Evolutionary conservation across 2,329 filamentous ascomycete genomes (phyloP).

Genomic region (Parafenestella ontariensis): DNA sequence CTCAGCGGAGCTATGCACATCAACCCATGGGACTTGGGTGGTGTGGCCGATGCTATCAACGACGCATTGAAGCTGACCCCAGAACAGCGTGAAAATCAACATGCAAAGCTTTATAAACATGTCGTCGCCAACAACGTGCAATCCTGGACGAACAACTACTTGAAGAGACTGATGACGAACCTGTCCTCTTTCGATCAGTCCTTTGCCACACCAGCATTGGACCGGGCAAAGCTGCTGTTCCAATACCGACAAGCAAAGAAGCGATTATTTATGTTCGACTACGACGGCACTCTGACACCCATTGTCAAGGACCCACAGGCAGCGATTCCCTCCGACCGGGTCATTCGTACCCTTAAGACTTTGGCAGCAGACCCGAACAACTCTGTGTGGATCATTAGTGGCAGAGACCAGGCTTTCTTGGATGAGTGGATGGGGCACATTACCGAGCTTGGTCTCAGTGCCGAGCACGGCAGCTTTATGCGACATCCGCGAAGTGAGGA

Average conservation of each 20-base stretch:
- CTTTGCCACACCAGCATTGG: constrained; percentile 80
- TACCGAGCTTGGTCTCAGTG: constrained; percentile 85
- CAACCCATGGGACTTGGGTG: constrained; percentile 91
- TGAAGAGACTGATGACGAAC: constrained; percentile 80
- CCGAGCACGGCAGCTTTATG: constrained; percentile 97
- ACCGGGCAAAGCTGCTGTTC: constrained; percentile 73
- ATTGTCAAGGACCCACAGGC: constrained; percentile 92
- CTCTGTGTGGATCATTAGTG: constrained; percentile 97
- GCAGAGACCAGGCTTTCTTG: constrained; percentile 90
- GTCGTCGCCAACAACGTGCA: constrained; percentile 87
- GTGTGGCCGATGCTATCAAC: constrained; percentile 84
- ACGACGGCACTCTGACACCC: constrained; percentile 92
- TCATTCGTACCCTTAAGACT: constrained; percentile 79
- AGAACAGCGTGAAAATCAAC: constrained; percentile 71
- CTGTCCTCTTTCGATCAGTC: constrained; percentile 77
- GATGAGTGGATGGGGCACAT: constrained; percentile 94
- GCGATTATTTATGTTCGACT: constrained; percentile 97
- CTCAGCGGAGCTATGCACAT: constrained; percentile 89
- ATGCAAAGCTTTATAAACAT: constrained; percentile 78
- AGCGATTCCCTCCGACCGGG: constrained; percentile 83
- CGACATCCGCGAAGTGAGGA: constrained; percentile 75
- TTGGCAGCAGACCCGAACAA: constrained; percentile 83
- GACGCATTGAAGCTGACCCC: constrained; percentile 78
- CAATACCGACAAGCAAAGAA: constrained; percentile 78
- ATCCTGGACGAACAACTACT: constrained; percentile 80